Evolutionary conservation across 1,284 basidiomycete genomes (phyloP).

Genomic region (Leccinum olivaceoglutinosum): DNA sequence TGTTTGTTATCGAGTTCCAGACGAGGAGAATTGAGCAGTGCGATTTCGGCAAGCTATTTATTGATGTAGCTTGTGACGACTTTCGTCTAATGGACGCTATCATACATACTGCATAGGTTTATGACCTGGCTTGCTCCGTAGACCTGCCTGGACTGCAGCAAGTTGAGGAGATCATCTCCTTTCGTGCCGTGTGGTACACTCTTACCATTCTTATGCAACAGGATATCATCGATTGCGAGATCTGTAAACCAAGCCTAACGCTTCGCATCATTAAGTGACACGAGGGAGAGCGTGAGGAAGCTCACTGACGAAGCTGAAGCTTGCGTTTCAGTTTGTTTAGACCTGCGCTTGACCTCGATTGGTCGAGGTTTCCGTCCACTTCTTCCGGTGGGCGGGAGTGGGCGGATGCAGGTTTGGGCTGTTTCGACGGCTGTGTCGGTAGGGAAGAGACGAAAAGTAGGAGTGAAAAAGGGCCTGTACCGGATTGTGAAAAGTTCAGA

Average conservation of each 20-base stretch:
- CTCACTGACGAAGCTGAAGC: conserved; percentile 43
- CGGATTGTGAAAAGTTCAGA: conserved; percentile 3
- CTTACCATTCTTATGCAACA: conserved; percentile 82
- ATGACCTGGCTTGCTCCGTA: conserved; percentile 69
- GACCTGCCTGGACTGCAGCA: conserved; percentile 75
- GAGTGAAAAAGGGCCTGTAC: conserved; percentile 66
- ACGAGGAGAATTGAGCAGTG: conserved; percentile 70
- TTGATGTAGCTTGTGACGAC: conserved; percentile 85
- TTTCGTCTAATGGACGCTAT: conserved; percentile 84
- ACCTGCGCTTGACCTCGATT: conserved; percentile 31
- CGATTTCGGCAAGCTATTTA: conserved; percentile 84
- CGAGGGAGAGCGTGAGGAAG: conserved; percentile 49
- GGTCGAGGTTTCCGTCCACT: conserved; percentile 63
- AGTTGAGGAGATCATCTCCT: conserved; percentile 86
- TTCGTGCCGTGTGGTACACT: conserved; percentile 92
- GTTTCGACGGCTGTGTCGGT: conserved; percentile 75
- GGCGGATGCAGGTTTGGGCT: conserved; percentile 65
- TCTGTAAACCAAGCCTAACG: conserved; percentile 88
- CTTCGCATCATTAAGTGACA: conserved; percentile 87
- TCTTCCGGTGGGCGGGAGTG: conserved; percentile 61
- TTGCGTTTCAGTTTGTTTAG: conserved; percentile 48
- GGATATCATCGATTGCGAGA: conserved; percentile 84
- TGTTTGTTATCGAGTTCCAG: conserved; percentile 73
- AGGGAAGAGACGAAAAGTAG: conserved; percentile 75
- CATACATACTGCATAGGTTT: conserved; percentile 67